A percentile compares a stretch with the other conserved stretches of the same genome.
phyloP scores from a whole-genome alignment of 345 rosid genomes.

The Trapa incisa region DNA sequence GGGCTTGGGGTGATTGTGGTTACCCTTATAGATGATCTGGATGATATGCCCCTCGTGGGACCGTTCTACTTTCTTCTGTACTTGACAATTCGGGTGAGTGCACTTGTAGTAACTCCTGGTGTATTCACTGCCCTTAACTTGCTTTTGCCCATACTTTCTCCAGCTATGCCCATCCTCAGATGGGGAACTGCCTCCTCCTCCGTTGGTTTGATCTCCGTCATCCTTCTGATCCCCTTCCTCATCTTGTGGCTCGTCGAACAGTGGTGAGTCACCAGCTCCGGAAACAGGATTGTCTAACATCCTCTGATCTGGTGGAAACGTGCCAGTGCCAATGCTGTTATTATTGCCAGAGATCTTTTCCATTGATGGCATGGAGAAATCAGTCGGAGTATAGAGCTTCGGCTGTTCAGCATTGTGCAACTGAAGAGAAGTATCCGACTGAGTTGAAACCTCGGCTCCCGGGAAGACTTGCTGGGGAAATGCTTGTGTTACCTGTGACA shows the following conservation, averaged over 20 bases:
- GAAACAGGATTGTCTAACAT: slow-evolving; percentile 26
- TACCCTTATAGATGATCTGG: not conserved
- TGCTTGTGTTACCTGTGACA: slow-evolving; percentile 2
- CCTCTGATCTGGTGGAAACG: slow-evolving; percentile 23
- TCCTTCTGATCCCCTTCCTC: slow-evolving; percentile 63
- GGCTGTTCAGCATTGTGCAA: not conserved
- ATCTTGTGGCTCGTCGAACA: slow-evolving; percentile 53
- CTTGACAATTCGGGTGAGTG: not conserved
- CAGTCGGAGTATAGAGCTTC: slow-evolving; percentile 17
- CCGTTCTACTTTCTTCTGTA: not conserved
- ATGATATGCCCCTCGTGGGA: not conserved
- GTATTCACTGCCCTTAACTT: slow-evolving; percentile 91
- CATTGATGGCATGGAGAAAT: slow-evolving; percentile 25
- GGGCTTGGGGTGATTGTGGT: not conserved
- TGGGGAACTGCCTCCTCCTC: slow-evolving; percentile 32
- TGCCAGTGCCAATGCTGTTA: slow-evolving; percentile 12
- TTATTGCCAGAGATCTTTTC: slow-evolving; percentile 24
- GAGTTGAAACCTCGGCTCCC: slow-evolving; percentile 32
- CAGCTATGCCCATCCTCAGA: slow-evolving; percentile 92
- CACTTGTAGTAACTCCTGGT: slow-evolving; percentile 88
- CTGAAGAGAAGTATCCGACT: slow-evolving; percentile 37
- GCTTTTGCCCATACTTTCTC: slow-evolving; percentile 96
- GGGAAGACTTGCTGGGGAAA: slow-evolving; percentile 37
- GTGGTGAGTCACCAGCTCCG: slow-evolving; percentile 35
- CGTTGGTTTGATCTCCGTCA: slow-evolving; percentile 34